Percentiles rank a stretch among this genome's conserved stretches.
Conservation (phyloP, 768 basidiomycete genomes). For the Rickenella mellea region DNA sequence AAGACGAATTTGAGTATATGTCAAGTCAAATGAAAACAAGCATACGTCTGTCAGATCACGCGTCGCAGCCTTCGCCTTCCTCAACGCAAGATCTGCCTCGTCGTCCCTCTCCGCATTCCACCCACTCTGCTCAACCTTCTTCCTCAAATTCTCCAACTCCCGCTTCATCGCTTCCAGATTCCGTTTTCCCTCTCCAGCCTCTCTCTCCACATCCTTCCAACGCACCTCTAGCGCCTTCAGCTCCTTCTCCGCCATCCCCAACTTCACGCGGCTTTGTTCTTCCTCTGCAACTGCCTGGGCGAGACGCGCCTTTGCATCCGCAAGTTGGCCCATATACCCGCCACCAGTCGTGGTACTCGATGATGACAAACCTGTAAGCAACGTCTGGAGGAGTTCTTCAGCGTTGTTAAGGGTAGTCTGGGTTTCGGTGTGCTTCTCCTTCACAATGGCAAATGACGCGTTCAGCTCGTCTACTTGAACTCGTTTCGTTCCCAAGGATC, state of each 20-base stretch:
- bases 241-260: constrained; percentile 73
- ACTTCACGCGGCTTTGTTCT: constrained; percentile 68
- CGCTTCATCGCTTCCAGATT: constrained; percentile 50
- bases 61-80: constrained; percentile 43
- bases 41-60: constrained; percentile 55
- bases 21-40: not conserved
- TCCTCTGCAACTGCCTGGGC: constrained; percentile 78
- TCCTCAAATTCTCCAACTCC: constrained; percentile 48
- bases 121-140: constrained; percentile 46
- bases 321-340: constrained; percentile 95
- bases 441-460: constrained; percentile 48
- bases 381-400: constrained; percentile 91
- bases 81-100: constrained; percentile 40
- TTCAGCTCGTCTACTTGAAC: constrained; percentile 46
- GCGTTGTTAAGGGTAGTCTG: constrained; percentile 55
- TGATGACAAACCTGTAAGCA: constrained; percentile 85
- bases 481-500: constrained; percentile 48
- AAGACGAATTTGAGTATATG: constrained; percentile 1
- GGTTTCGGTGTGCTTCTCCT: constrained; percentile 55
- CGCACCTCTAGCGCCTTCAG: constrained; percentile 63
- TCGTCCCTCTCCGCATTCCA: constrained; percentile 76
- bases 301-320: constrained; percentile 66
- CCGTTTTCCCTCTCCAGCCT: constrained; percentile 68
- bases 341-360: constrained; percentile 59
- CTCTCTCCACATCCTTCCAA: constrained; percentile 79